Evolutionary conservation across 1,284 basidiomycete genomes (phyloP).

Genomic region (Inonotus hispidus): DNA sequence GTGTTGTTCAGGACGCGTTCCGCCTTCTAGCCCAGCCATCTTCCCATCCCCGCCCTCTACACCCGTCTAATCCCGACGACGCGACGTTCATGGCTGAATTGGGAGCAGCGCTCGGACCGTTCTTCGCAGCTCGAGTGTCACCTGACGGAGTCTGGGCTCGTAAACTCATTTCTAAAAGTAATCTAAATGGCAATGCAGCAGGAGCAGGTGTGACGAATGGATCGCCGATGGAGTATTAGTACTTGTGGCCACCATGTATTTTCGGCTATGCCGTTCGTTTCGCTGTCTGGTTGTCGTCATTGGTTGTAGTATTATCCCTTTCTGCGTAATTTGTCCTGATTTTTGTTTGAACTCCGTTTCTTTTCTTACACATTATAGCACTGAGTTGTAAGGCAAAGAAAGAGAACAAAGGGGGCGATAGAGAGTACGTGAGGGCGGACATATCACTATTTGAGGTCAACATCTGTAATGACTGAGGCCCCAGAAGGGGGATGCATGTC

Average conservation of each 20-base stretch:
- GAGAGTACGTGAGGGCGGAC: no score
- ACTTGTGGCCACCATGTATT: no score
- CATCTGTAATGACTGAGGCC: no score
- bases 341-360: no score
- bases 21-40: slow-evolving; percentile 50
- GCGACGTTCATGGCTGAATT: slow-evolving; percentile 41
- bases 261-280: neutral
- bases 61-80: slow-evolving; percentile 44
- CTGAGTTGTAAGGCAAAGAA: no score
- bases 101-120: slow-evolving; percentile 50
- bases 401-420: no score
- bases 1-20: slow-evolving; percentile 47
- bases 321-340: no score
- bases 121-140: slow-evolving; percentile 51
- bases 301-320: neutral
- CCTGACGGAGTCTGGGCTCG: slow-evolving; percentile 55
- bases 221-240: no score
- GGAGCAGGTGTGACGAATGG: neutral
- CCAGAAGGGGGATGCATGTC: no score
- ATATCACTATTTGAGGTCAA: no score
- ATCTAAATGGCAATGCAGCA: neutral
- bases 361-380: no score
- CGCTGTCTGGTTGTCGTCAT: neutral
- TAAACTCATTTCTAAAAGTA: neutral
- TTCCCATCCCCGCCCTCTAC: slow-evolving; percentile 50